phyloP scores from a whole-genome alignment of 177 flowering plant species.

The Vitis hybrid region DNA sequence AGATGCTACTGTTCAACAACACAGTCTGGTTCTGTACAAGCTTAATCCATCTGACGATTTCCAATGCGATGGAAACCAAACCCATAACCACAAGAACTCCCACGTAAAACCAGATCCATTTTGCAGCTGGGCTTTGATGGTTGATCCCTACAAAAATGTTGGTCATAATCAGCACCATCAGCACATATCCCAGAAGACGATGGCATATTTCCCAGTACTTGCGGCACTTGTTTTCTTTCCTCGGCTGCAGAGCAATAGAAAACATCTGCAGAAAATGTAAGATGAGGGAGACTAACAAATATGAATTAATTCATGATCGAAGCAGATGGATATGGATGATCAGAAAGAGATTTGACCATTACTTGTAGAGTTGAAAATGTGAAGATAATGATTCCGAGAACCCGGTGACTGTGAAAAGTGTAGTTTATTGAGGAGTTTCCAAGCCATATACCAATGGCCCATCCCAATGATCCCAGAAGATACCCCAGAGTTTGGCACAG shows the following conservation, averaged over 20 bases:
- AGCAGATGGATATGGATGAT: too few relatives aligned
- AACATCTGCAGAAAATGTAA: conserved; percentile 25
- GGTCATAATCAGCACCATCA: conserved; percentile 27
- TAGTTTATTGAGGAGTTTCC: conserved; percentile 28
- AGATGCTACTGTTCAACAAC: too few relatives aligned
- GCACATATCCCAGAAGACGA: conserved; percentile 35
- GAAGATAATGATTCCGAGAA: conserved; percentile 32
- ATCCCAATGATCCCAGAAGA: conserved; percentile 33
- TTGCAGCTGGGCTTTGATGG: conserved; percentile 15
- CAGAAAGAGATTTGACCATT: not conserved
- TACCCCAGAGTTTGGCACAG: conserved; percentile 24
- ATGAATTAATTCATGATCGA: not conserved
- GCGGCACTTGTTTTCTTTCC: conserved; percentile 14
- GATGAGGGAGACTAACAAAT: too few relatives aligned
- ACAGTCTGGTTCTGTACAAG: not conserved
- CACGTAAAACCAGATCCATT: conserved; percentile 38
- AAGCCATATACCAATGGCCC: conserved; percentile 38
- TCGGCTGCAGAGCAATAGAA: conserved; percentile 30
- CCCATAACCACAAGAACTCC: conserved; percentile 30
- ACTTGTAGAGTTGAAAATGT: conserved; percentile 39
- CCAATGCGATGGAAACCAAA: conserved; percentile 17
- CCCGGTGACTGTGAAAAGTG: conserved; percentile 19
- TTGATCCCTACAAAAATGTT: conserved; percentile 41
- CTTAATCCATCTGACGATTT: conserved; percentile 27
- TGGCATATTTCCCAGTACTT: conserved; percentile 44